phyloP scores from a whole-genome alignment of 75 land plant species.

The Picea glauca region DNA sequence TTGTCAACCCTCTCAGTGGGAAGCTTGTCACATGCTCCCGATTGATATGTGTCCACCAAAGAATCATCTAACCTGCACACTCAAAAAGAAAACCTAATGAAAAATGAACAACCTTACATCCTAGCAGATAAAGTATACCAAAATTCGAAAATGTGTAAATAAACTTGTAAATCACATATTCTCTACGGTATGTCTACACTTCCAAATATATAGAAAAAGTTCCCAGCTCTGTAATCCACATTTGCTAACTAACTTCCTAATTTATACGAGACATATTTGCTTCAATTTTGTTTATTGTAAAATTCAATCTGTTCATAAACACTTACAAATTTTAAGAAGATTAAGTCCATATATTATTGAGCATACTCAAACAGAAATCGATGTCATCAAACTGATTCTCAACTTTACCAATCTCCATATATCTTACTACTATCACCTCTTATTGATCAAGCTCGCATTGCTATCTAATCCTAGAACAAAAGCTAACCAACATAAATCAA shows the following conservation, averaged over 20 bases:
- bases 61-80: slow-evolving; percentile 21
- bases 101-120: not conserved
- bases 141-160: not conserved
- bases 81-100: not conserved
- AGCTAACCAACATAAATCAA: not conserved
- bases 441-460: not conserved
- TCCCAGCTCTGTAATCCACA: not conserved
- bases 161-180: not conserved
- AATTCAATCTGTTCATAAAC: not conserved
- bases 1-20: slow-evolving; percentile 15
- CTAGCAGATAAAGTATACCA: not conserved
- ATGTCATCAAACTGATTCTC: no score
- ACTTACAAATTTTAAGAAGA: not conserved
- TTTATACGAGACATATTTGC: not conserved
- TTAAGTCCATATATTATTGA: not conserved
- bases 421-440: not conserved
- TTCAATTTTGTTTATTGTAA: not conserved
- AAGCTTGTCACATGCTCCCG: slow-evolving; percentile 1
- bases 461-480: not conserved
- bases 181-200: not conserved
- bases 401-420: no score
- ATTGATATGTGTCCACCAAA: slow-evolving; percentile 2
- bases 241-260: no score
- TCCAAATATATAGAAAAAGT: not conserved
- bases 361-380: no score